Conservation (phyloP, 1,139 yeast genomes). For the Scheffersomyces titani region DNA sequence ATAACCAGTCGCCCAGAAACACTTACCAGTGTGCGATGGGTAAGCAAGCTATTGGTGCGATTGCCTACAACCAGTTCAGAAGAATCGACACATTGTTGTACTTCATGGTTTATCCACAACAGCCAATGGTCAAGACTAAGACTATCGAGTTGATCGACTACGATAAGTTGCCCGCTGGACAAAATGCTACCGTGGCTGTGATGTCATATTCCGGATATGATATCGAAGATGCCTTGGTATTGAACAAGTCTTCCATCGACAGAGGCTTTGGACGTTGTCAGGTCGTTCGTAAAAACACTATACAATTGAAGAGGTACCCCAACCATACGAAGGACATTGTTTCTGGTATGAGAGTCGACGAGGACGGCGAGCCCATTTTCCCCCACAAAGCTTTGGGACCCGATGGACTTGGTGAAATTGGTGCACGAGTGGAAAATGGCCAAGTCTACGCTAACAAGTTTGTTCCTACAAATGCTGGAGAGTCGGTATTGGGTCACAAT, state of each 20-base stretch:
- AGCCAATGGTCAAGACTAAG: slow-evolving; percentile 97
- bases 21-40: slow-evolving; percentile 99
- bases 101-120: slow-evolving; percentile 97
- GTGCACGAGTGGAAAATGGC: slow-evolving; percentile 85
- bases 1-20: slow-evolving; percentile 97
- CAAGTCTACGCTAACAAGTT: slow-evolving; percentile 92
- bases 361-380: slow-evolving; percentile 74
- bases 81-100: slow-evolving; percentile 93
- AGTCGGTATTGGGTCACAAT: slow-evolving; percentile 56
- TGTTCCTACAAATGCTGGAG: slow-evolving; percentile 86
- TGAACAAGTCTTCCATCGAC: slow-evolving; percentile 90
- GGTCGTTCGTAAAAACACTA: slow-evolving; percentile 90
- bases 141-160: slow-evolving; percentile 94
- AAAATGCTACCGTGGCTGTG: slow-evolving; percentile 97
- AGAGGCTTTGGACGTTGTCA: slow-evolving; percentile 99
- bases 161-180: slow-evolving; percentile 98
- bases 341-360: slow-evolving; percentile 88
- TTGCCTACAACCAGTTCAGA: slow-evolving; percentile 93
- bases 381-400: slow-evolving; percentile 87
- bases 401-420: slow-evolving; percentile 97
- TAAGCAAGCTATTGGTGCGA: slow-evolving; percentile 99
- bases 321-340: slow-evolving; percentile 91
- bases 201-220: slow-evolving; percentile 99
- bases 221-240: slow-evolving; percentile 97
- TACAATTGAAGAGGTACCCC: slow-evolving; percentile 85